Evolutionary conservation across 345 rosid genomes (phyloP).

Genomic region (Populus deltoides): DNA sequence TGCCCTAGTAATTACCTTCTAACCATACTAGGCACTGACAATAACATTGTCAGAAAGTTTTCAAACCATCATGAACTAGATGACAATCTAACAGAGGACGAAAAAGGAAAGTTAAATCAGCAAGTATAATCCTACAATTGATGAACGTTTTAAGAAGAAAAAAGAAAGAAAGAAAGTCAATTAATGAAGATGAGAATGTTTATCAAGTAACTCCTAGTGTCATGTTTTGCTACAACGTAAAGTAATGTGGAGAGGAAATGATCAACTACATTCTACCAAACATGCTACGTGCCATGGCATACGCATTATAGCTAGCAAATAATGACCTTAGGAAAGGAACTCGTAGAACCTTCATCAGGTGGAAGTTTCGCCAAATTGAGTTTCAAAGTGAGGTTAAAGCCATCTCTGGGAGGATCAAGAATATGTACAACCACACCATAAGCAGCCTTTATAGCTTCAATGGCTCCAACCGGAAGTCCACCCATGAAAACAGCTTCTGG

Average conservation of each 20-base stretch:
- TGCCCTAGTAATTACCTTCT: not conserved
- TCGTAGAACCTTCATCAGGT: conserved; percentile 73
- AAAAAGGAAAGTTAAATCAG: not conserved
- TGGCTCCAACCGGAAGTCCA: conserved; percentile 92
- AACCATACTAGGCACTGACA: too few relatives aligned
- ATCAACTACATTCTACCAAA: not conserved
- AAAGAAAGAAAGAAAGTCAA: not conserved
- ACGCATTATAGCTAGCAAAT: conserved; percentile 33
- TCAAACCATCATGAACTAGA: not conserved
- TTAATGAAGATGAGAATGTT: not conserved
- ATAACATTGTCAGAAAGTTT: too few relatives aligned
- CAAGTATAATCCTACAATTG: not conserved
- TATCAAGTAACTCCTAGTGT: not conserved
- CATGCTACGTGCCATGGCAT: conserved; percentile 6
- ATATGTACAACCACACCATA: conserved; percentile 80
- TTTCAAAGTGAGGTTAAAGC: conserved; percentile 87
- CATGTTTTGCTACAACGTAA: not conserved
- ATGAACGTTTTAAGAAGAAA: not conserved
- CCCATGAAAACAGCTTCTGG: conserved; percentile 68
- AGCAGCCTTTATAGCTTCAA: conserved; percentile 86
- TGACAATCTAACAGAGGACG: not conserved
- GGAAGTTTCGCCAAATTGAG: conserved; percentile 85
- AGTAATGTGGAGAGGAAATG: not conserved
- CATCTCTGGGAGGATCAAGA: conserved; percentile 97
- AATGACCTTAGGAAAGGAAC: conserved; percentile 51